Base-by-base conservation (phyloP, 1,139 yeast genomes). In the Tardiomyces digboiensis region DNA sequence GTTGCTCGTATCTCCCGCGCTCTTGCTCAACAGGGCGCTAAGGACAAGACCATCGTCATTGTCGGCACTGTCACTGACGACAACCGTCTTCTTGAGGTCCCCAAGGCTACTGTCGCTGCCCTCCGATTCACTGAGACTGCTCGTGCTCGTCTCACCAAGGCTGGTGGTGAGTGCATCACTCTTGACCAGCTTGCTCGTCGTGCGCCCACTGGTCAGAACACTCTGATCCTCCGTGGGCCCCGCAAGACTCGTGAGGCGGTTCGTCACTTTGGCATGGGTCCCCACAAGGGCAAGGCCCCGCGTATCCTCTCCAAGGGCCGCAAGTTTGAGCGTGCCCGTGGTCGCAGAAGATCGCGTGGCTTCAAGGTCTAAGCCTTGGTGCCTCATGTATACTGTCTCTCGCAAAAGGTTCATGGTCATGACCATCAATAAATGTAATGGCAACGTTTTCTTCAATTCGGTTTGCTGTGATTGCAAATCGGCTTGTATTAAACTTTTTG, bases 321-420 rank as follows among this genome's bases (percentile, higher is more conserved):
- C 82, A 93, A 91, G 80, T 91, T 91, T 81, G 98, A 93, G 82
- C 87, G 93, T 76, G 98, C 97, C 67, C 91, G 98, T 86, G 98
- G 98, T 82, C 93, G 86, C 75, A 83, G 99, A 80, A 83, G 79
- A 74, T 89, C 97, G 60, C 87, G 95, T 82, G 98, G 96, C 80
- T 91, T 91, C 98, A 91, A 91, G 86, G 99, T 93, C 76, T 91
- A 91, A 87, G 45, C 43, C n/a, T 8, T 8, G 14, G 33, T 16
- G 33, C 33, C 33, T 26, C 33, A 26, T 26, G 33, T 26, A 26
- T 26, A 26, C 14, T 26, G 33, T 13, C 33, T n/a, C n/a, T 26
- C 33, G 33, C 33, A 26, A 26, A 26, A 26, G 33, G 33, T 26
- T 26, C 33, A 26, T 26, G 33, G 33, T 26, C n/a, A 26, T 26